phyloP scores from a whole-genome alignment of 805 yeast genomes.

The Kodamaea sagamina region DNA sequence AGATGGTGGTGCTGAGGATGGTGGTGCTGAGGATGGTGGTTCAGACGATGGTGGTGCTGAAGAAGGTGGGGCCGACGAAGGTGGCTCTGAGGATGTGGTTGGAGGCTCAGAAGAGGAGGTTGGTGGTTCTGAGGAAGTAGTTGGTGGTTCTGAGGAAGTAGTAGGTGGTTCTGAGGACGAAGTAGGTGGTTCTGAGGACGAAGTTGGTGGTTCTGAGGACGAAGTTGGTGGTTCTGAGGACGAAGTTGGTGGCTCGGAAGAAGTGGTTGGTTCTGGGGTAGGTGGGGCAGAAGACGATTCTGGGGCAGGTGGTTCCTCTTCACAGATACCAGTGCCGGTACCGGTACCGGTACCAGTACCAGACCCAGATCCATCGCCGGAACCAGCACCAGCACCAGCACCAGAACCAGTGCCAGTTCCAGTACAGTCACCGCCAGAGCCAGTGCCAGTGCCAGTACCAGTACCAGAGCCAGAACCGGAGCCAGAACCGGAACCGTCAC shows the following conservation, averaged over 20 bases:
- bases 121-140: neutral
- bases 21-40: neutral
- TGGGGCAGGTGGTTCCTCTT: neutral
- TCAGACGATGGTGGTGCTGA: neutral
- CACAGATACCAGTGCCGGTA: conserved; percentile 1
- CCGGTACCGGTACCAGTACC: conserved; percentile 1
- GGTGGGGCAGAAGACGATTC: conserved; percentile 2
- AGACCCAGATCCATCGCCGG: conserved; percentile 1
- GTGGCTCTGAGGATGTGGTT: neutral
- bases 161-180: neutral
- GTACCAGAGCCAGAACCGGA: conserved; percentile 5
- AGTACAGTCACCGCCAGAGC: neutral
- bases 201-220: neutral
- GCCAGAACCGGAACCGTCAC: conserved; percentile 2
- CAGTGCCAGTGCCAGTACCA: neutral
- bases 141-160: neutral
- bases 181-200: neutral
- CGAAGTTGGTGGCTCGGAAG: neutral
- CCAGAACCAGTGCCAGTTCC: neutral
- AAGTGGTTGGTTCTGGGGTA: neutral
- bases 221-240: neutral
- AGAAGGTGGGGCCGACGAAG: neutral
- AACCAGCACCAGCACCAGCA: conserved; percentile 1
- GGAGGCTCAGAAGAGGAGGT: neutral
- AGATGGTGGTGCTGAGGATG: neutral